Evolutionary conservation across 179 eudicot species (phyloP).

Genomic region (Spergularia azorica): DNA sequence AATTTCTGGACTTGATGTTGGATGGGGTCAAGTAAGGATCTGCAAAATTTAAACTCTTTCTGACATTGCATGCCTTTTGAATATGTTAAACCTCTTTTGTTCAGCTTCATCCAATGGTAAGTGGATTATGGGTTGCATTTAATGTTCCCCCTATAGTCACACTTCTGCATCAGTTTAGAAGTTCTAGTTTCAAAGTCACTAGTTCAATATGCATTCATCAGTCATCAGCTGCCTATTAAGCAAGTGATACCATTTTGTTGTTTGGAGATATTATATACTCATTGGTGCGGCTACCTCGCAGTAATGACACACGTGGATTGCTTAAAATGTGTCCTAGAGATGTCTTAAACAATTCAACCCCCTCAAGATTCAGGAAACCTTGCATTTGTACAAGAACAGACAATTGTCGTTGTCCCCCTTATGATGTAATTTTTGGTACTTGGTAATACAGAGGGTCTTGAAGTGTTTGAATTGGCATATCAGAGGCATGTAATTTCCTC

Average conservation of each 20-base stretch:
- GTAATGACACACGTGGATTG: neutral
- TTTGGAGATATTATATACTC: neutral
- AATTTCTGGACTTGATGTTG: slow-evolving; percentile 91
- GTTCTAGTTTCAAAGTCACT: neutral
- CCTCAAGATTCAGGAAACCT: neutral
- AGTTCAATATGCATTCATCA: slow-evolving; percentile 8
- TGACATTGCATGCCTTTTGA: neutral
- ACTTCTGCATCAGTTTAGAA: neutral
- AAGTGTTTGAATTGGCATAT: neutral
- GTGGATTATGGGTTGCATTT: neutral
- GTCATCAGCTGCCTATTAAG: neutral
- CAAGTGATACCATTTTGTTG: neutral
- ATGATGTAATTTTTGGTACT: neutral
- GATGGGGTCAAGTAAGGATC: slow-evolving; percentile 89
- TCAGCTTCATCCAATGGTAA: neutral
- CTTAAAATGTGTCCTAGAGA: neutral
- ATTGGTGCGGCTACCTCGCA: neutral
- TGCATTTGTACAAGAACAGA: neutral
- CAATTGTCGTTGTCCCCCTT: neutral
- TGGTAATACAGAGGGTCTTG: neutral
- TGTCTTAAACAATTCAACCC: neutral
- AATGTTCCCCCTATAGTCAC: neutral
- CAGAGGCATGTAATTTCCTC: neutral
- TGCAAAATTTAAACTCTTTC: neutral
- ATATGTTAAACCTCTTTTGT: neutral